phyloP scores from a whole-genome alignment of 129 eudicot species.

The Flaveria trinervia region DNA sequence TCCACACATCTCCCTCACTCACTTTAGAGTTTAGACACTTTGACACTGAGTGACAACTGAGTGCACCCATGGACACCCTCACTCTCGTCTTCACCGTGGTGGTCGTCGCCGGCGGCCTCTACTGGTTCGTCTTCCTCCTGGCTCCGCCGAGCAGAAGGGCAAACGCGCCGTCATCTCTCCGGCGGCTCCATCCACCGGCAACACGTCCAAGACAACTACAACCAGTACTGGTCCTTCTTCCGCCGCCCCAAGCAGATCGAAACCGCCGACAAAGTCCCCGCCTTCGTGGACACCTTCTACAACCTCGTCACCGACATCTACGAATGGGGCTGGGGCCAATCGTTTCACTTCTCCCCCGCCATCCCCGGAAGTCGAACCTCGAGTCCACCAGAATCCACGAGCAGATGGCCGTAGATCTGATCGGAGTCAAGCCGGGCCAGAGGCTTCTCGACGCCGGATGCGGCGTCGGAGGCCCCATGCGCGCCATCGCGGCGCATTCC shows the following conservation, averaged over 20 bases:
- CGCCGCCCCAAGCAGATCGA: slow-evolving; percentile 88
- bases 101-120: slow-evolving; percentile 66
- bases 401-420: slow-evolving; percentile 87
- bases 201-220: slow-evolving; percentile 74
- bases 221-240: slow-evolving; percentile 95
- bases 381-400: slow-evolving; percentile 79
- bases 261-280: slow-evolving; percentile 75
- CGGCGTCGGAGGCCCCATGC: slow-evolving; percentile 99
- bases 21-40: too few species aligned
- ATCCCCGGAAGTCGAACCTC: slow-evolving; percentile 71
- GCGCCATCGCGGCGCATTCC: slow-evolving; percentile 89
- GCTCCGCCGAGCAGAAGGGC: slow-evolving; percentile 92
- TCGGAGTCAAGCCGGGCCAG: slow-evolving; percentile 58
- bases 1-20: not conserved
- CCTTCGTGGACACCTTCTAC: slow-evolving; percentile 86
- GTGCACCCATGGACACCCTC: slow-evolving; percentile 50
- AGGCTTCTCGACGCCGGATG: slow-evolving; percentile 83
- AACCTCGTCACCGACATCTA: slow-evolving; percentile 94
- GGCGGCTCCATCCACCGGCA: slow-evolving; percentile 85
- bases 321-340: slow-evolving; percentile 99
- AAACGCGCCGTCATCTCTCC: slow-evolving; percentile 81
- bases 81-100: slow-evolving; percentile 67
- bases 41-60: too few species aligned
- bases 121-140: slow-evolving; percentile 90
- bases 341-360: slow-evolving; percentile 86